Base-by-base conservation (phyloP, 2,329 filamentous ascomycete species). In the Elsinoe fawcettii region DNA sequence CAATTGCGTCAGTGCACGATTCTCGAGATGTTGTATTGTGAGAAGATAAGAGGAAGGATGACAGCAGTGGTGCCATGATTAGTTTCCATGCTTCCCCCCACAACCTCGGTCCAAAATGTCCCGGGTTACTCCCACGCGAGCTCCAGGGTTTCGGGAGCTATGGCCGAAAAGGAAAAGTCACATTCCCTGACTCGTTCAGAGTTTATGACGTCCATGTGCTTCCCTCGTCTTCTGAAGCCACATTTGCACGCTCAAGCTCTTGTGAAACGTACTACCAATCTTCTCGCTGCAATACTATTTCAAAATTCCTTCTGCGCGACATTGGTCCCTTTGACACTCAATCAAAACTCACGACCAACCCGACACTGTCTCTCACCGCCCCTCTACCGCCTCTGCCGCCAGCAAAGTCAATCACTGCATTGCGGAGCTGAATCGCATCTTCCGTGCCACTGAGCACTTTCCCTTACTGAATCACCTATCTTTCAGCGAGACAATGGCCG, bases 401-500 rank as follows among this genome's bases (percentile, higher is more conserved):
- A 30, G 27, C 27, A 30, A 9, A 30, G 27, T 9, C 27, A 30
- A 30, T 5, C 27, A 5, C 5, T 30, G 27, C 27, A 9, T 30
- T 30, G 27, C 27, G 27, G 27, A 30, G 27, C 9, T 30, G 27
- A 30, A 30, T 9, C 34, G 34, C 34, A 4, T 12, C 34, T 4
- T 22, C 25, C 25, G 49, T 53, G 49, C 49, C 49, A 39, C 14
- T 16, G 44, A 34, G 34, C 49, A 39, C 44, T 14, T 23, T 3
- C 32, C 16, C 20, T 23, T 32, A 16, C 16, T 34, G 3, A 2
- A 32, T 6, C 20, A 36, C 32, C n/a, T 14, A 11, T 12, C 34
- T 36, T 6, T 22, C 43, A 30, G 27, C 34, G 55, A 56, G 37
- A 61, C 58, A 67, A 88, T 88, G 85, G 80, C 86, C 69, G 71